Evolutionary conservation across 139 green algal genomes (phyloP).

Genomic region (Marvania coccoides): DNA sequence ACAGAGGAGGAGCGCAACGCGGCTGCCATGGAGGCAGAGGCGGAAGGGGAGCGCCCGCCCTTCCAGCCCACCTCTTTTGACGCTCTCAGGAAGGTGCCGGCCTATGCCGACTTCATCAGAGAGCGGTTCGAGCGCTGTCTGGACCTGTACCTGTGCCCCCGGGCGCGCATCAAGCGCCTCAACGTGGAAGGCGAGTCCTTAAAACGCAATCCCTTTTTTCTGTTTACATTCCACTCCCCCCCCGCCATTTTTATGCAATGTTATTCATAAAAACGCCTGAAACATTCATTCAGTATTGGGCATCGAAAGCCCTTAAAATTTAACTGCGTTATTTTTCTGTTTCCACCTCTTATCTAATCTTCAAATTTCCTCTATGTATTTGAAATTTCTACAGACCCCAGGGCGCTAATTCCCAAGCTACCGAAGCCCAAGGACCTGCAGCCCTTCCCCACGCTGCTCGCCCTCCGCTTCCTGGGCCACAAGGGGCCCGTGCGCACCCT

Average conservation of each 20-base stretch:
- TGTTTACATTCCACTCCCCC: too few species aligned
- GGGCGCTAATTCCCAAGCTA: conserved; percentile 83
- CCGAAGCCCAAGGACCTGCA: conserved; percentile 88
- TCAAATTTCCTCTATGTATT: neutral
- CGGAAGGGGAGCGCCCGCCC: conserved; percentile 51
- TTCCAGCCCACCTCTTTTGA: conserved; percentile 61
- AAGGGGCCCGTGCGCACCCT: conserved; percentile 47
- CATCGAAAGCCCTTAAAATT: too few species aligned
- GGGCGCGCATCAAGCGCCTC: conserved; percentile 61
- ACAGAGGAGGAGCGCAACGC: conserved; percentile 81
- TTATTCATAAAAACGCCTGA: too few species aligned
- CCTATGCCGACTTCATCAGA: conserved; percentile 84
- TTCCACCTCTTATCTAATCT: too few species aligned
- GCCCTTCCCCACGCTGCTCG: conserved; percentile 81
- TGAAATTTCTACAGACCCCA: conserved; percentile 40
- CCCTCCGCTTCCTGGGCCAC: conserved; percentile 76
- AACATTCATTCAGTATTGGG: too few species aligned
- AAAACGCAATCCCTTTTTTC: too few species aligned
- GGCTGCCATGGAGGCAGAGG: conserved; percentile 57
- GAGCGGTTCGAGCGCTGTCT: conserved; percentile 97
- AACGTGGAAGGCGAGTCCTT: conserved; percentile 42
- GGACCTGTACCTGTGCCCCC: conserved; percentile 96
- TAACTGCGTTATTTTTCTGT: too few species aligned
- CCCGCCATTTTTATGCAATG: too few species aligned
- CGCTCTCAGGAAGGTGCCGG: conserved; percentile 63